A percentile compares a stretch with the other conserved stretches of the same genome.
phyloP scores from a whole-genome alignment of 1,139 yeast species.

The Suhomyces bokatorum region DNA sequence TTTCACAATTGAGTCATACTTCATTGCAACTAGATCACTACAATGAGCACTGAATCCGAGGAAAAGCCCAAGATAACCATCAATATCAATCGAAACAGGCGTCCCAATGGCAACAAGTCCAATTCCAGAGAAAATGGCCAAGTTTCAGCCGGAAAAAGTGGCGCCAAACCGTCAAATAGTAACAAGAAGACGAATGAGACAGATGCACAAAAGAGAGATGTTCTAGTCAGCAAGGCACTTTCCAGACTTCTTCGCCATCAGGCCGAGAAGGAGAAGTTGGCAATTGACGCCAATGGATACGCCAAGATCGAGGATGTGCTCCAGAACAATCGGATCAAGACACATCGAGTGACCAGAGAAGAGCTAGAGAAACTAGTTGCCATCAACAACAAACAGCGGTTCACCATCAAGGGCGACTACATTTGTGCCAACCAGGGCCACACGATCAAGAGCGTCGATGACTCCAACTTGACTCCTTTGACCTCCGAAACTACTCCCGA shows the following conservation, averaged over 20 bases:
- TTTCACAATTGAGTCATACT: no score
- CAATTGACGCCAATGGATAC: conserved; percentile 69
- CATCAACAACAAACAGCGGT: conserved; percentile 70
- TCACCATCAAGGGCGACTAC: conserved; percentile 35
- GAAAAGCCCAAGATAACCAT: background rate
- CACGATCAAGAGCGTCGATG: conserved; percentile 52
- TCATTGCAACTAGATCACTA: background rate
- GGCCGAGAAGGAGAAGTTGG: conserved; percentile 68
- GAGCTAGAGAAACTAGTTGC: conserved; percentile 65
- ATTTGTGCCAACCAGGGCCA: conserved; percentile 96
- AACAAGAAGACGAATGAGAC: background rate
- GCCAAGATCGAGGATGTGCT: conserved; percentile 56
- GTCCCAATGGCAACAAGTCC: background rate
- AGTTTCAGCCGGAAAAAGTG: background rate
- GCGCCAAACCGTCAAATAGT: background rate
- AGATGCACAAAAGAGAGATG: conserved; percentile 40
- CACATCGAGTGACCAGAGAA: conserved; percentile 50
- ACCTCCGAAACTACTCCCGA: conserved; percentile 24
- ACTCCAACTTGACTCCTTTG: conserved; percentile 44
- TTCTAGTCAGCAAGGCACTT: conserved; percentile 67
- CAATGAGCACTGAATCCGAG: background rate
- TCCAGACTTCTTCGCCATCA: conserved; percentile 82
- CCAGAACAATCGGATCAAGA: conserved; percentile 57
- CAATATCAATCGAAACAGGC: background rate
- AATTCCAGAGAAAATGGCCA: background rate